Evolutionary conservation across 2,329 filamentous ascomycete species (phyloP), one percentile per base, ranked within the genome.

Genomic region (Cadophora luteo-olivacea): DNA sequence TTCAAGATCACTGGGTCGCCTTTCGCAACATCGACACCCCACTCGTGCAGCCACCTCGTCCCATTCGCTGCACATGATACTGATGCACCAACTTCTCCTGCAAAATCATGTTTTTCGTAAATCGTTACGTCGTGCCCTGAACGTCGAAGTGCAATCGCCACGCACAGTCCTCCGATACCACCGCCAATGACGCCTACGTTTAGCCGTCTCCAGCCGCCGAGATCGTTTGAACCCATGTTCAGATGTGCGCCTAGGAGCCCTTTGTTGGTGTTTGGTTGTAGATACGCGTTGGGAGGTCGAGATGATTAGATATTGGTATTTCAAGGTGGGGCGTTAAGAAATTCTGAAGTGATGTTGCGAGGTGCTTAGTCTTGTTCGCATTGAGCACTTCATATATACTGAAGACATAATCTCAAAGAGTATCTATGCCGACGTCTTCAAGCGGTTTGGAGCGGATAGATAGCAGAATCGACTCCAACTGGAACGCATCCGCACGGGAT

Each of bases 31-130:
- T 92, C 87, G 0, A 92, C 87, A 0, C 81, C 81, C 90, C 90
- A 92, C 76, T 90, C 87, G 69, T 90, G 85, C 8, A 92, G 80
- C 89, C 89, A 92, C 58, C 87, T 83, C 0, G 89, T 90, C 8
- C 89, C 90, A 73, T 92, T 92, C 11, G 90, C 89, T 0, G 90
- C 90, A 73, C 89, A 91, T 0, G 86, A 89, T 0, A 91, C 84
- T 0, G 89, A 90, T 0, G 88, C 88, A 14, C 90, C 90, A 0
- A 90, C 89, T 75, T 92, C 90, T 16, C 89, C 88, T 0, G 84
- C 88, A 72, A 87, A 92, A 76, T 92, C 87, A 41, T 84, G 83
- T 48, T 85, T 85, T 75, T 91, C 90, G 75, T 92, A 92, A 70
- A 92, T 85, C 24, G 86, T 90, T 2, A 87, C 84, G 4, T 79